These are phyloP conservation scores for Salix dunnii DNA, from an alignment of 345 rosid species.

Conservation along the genomic window DNA sequence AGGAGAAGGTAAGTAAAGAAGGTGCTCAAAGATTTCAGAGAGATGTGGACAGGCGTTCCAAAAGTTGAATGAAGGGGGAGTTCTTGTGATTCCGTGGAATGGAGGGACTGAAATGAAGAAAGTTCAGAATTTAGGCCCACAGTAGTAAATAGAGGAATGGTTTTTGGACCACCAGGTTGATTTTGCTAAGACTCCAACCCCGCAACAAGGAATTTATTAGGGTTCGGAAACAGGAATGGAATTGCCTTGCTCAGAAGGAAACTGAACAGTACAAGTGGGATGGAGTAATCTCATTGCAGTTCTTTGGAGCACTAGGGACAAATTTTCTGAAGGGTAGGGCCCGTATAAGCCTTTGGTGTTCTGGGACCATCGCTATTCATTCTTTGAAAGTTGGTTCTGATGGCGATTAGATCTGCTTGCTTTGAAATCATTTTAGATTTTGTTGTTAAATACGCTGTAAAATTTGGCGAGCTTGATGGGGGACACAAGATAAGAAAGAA, in stretches of 20 bases:
- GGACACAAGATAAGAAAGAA: no score
- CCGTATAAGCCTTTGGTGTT: neutral
- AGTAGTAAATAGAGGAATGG: conserved; percentile 2
- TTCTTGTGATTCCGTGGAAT: neutral
- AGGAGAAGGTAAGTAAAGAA: no score
- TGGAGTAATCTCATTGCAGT: neutral
- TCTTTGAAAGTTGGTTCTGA: neutral
- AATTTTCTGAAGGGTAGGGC: neutral
- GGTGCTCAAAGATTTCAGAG: neutral
- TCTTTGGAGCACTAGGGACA: neutral
- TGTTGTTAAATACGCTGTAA: no score
- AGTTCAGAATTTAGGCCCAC: conserved; percentile 9
- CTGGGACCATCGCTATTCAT: neutral
- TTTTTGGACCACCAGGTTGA: neutral
- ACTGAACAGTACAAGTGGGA: neutral
- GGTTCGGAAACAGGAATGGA: neutral
- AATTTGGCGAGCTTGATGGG: no score
- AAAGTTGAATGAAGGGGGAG: neutral
- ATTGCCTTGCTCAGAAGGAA: conserved; percentile 5
- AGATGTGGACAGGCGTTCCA: neutral
- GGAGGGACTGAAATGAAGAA: neutral
- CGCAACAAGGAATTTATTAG: neutral
- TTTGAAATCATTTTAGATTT: no score
- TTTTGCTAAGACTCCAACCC: neutral
- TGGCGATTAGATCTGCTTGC: neutral